phyloP scores from a whole-genome alignment of 805 yeast genomes.

The Kodamaea hsintzibuensis region DNA sequence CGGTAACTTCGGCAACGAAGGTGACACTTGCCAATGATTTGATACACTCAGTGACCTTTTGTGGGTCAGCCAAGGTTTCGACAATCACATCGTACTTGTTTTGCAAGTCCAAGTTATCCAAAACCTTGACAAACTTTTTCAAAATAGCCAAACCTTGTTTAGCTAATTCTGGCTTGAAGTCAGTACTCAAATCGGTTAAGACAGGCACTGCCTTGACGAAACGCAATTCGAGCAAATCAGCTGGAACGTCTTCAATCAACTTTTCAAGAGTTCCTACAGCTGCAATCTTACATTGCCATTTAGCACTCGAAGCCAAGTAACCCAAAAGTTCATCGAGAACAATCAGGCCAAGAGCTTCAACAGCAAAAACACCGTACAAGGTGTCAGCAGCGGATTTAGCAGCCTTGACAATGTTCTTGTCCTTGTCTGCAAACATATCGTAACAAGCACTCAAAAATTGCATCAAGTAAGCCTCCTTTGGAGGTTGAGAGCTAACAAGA shows the following conservation, averaged over 20 bases:
- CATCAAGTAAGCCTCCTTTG: constrained; percentile 72
- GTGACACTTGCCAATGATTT: constrained; percentile 90
- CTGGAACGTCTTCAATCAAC: constrained; percentile 75
- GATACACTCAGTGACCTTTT: constrained; percentile 84
- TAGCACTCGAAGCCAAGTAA: constrained; percentile 79
- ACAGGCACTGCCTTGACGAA: constrained; percentile 81
- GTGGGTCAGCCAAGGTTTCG: constrained; percentile 87
- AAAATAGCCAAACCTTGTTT: constrained; percentile 76
- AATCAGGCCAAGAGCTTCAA: constrained; percentile 74
- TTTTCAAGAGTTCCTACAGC: constrained; percentile 74
- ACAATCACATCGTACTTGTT: constrained; percentile 82
- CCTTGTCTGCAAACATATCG: constrained; percentile 84
- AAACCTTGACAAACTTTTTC: constrained; percentile 68
- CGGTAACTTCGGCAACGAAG: constrained; percentile 97
- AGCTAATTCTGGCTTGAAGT: constrained; percentile 94
- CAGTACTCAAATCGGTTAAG: constrained; percentile 86
- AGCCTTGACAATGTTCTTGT: constrained; percentile 78
- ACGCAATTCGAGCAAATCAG: constrained; percentile 79
- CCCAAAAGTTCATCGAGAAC: constrained; percentile 60
- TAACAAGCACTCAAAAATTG: constrained; percentile 63
- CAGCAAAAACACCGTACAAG: constrained; percentile 67
- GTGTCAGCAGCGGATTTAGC: constrained; percentile 80
- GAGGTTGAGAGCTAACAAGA: constrained; percentile 58
- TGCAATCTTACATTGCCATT: constrained; percentile 88
- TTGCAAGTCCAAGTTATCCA: constrained; percentile 89